Evolutionary conservation across 768 basidiomycete genomes (phyloP), one percentile per base, ranked within the genome.

Genomic region (Hirschioporus abietinus): DNA sequence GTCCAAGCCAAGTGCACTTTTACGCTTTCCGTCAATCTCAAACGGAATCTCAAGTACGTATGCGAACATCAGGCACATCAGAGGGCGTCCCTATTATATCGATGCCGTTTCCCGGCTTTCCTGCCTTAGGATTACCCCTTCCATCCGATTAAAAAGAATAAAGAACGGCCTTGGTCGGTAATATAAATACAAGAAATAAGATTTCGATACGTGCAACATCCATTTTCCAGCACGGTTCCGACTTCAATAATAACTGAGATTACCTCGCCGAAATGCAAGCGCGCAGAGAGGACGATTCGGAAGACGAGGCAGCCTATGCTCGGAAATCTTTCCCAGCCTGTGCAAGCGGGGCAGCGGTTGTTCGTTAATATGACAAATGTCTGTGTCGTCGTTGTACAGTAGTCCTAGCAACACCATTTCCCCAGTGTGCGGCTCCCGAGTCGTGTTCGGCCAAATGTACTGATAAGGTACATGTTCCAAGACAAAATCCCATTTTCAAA

Each of bases 311-410:
- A 30, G 42, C 12, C 42, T 52, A 12, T 52, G 42, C 42, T 12
- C 42, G 42, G 42, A 52, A 52, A 52, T 12, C 42, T 20, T 52
- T 52, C 42, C 42, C 42, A 52, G 42, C 42, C 42, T 52, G 42
- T 52, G 42, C 42, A 52, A 52, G 42, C 42, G 42, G 42, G 42
- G 42, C 42, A 52, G 42, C 42, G 42, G 42, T 52, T 52, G 42
- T 52, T 6, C 12, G 2, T 20, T 12, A 7, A 15, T 36, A 30
- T 52, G 42, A 52, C 42, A 52, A 52, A 52, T 52, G 42, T 52
- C 42, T 52, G 42, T 3, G 4, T 30, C 30, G 30, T 30, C 2
- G 30, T 30, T 30, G 30, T n/a, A n/a, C n/a, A n/a, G n/a, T 30
- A 52, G 42, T 20, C 42, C 42, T 52, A 52, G 42, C 42, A 52